These are phyloP conservation scores for Mycena olivaceomarginata DNA, from an alignment of 768 basidiomycete genomes.

Conservation along the genomic window DNA sequence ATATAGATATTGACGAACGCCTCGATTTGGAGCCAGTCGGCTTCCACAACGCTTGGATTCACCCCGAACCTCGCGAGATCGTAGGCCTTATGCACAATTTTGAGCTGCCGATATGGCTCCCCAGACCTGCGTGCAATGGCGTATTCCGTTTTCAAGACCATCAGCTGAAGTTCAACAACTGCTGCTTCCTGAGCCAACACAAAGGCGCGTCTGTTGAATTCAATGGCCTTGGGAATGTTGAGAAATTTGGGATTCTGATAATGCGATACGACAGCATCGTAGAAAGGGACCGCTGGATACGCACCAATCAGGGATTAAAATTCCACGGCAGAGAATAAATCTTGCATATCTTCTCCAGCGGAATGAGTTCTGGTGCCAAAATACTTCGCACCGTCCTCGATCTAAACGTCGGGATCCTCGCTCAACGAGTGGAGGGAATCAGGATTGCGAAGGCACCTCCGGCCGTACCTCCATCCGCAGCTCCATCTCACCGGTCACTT, in stretches of 20 bases:
- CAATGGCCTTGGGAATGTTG: not conserved
- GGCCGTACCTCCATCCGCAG: not conserved
- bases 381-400: not conserved
- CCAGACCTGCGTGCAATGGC: not conserved
- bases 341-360: not conserved
- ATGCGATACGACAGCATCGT: not conserved
- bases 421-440: not conserved
- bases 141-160: not conserved
- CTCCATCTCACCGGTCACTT: not conserved
- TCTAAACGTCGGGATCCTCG: not conserved
- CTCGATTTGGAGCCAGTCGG: not conserved
- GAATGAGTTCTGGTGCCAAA: not conserved
- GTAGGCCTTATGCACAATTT: not conserved
- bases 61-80: not conserved
- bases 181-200: not conserved
- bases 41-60: not conserved
- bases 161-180: not conserved
- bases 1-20: not conserved
- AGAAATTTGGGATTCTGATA: not conserved
- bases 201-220: not conserved
- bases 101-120: not conserved
- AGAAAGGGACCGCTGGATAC: conserved; percentile 7
- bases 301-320: too few species aligned
- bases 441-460: not conserved
- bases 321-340: too few species aligned